These are phyloP conservation scores for Hypoxylon lienhwacheense DNA, from an alignment of 495 filamentous ascomycete genomes.

Conservation along the genomic window DNA sequence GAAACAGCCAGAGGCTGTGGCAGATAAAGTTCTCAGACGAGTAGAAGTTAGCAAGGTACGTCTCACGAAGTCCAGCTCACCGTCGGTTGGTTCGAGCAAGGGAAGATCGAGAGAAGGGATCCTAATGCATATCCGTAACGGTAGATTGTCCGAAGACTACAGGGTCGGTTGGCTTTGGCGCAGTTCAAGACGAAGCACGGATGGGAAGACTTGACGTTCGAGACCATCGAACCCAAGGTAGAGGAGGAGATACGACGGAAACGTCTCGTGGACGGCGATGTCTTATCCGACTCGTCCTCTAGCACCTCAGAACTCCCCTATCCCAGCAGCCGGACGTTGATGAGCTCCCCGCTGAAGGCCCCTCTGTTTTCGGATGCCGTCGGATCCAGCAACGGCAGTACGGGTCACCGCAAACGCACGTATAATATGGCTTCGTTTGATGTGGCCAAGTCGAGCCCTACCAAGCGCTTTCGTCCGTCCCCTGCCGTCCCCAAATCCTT, in stretches of 20 bases:
- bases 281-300: constrained; percentile 79
- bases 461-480: constrained; percentile 71
- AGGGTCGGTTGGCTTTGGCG: constrained; percentile 90
- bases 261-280: constrained; percentile 63
- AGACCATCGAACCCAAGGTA: constrained; percentile 70
- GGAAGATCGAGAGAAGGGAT: constrained; percentile 3
- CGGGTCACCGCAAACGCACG: constrained; percentile 59
- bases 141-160: constrained; percentile 87
- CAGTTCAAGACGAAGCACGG: constrained; percentile 96
- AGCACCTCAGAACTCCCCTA: constrained; percentile 64
- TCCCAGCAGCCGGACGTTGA: constrained; percentile 50
- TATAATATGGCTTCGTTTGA: constrained; percentile 56
- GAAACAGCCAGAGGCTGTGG: constrained; percentile 66
- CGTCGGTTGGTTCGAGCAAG: neutral
- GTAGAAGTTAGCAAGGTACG: constrained; percentile 84
- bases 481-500: constrained; percentile 61
- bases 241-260: constrained; percentile 72
- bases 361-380: constrained; percentile 72
- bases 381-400: constrained; percentile 57
- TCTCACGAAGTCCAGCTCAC: constrained; percentile 3
- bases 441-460: constrained; percentile 49
- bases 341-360: constrained; percentile 66
- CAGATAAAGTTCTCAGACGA: constrained; percentile 68
- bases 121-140: constrained; percentile 19
- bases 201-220: constrained; percentile 75